phyloP scores from a whole-genome alignment of 768 basidiomycete genomes.

The Tephrocybe sp. region DNA sequence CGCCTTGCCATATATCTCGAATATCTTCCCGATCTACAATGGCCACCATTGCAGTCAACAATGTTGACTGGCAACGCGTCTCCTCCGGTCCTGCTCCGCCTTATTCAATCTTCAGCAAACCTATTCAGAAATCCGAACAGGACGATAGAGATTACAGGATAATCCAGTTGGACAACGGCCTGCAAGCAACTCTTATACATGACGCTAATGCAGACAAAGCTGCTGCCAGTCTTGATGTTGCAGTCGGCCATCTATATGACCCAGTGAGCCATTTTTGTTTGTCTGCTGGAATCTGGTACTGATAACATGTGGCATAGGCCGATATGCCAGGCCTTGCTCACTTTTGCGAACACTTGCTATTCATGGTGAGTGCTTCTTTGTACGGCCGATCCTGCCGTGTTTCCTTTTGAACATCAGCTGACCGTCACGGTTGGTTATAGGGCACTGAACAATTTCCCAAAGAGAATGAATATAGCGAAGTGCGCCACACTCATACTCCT shows the following conservation, averaged over 20 bases:
- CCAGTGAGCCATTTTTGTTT: slow-evolving; percentile 58
- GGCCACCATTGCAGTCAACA: slow-evolving; percentile 16
- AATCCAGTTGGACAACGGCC: slow-evolving; percentile 83
- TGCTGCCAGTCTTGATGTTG: slow-evolving; percentile 91
- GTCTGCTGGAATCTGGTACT: not conserved
- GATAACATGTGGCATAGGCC: slow-evolving; percentile 41
- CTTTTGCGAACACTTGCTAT: slow-evolving; percentile 94
- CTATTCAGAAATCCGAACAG: slow-evolving; percentile 69
- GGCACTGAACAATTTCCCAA: slow-evolving; percentile 82
- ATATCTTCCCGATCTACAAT: slow-evolving; percentile 11
- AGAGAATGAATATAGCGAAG: slow-evolving; percentile 95
- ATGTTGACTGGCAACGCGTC: slow-evolving; percentile 36
- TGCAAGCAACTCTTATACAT: slow-evolving; percentile 83
- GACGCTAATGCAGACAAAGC: slow-evolving; percentile 91
- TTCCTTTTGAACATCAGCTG: not conserved
- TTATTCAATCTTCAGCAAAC: slow-evolving; percentile 55
- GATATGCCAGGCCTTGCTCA: slow-evolving; percentile 94
- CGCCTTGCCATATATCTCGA: not conserved
- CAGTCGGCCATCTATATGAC: slow-evolving; percentile 91
- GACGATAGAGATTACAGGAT: slow-evolving; percentile 82
- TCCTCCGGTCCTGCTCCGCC: slow-evolving; percentile 33
- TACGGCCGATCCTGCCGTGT: not conserved
- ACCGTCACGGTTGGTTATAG: slow-evolving; percentile 33
- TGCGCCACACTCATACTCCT: slow-evolving; percentile 24
- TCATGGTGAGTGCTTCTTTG: slow-evolving; percentile 67